Conservation (phyloP, 371 early-diverging fungal species). For the Mortierella sp. region DNA sequence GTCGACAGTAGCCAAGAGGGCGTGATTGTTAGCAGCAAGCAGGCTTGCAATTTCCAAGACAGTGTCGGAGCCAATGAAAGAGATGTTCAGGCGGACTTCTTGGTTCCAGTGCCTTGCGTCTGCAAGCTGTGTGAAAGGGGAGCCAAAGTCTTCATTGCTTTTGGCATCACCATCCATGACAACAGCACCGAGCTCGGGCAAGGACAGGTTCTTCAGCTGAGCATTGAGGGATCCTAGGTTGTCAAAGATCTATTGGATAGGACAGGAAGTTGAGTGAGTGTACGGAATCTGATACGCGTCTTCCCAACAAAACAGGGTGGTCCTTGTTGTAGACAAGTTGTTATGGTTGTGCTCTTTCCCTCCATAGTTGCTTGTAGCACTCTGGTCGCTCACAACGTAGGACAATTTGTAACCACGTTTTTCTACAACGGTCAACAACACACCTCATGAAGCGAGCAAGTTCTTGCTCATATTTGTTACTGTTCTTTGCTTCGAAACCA, state of each 20-base stretch:
- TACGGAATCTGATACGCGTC: no score
- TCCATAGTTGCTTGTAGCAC: no score
- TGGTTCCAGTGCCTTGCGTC: slow-evolving; percentile 41
- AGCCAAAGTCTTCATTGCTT: slow-evolving; percentile 41
- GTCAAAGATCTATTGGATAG: slow-evolving; percentile 36
- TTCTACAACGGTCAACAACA: no score
- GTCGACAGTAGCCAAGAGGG: slow-evolving; percentile 32
- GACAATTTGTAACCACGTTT: no score
- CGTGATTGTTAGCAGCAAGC: slow-evolving; percentile 12
- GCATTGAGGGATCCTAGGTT: slow-evolving; percentile 16
- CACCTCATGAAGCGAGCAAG: no score
- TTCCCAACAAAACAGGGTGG: no score
- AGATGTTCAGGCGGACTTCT: slow-evolving; percentile 33
- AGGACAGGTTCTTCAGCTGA: slow-evolving; percentile 20
- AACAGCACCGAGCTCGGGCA: slow-evolving; percentile 41
- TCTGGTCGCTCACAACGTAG: no score
- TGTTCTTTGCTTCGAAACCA: no score
- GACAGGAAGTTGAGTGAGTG: no score
- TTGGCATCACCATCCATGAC: slow-evolving; percentile 46
- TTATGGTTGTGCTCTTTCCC: no score
- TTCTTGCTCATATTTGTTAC: no score
- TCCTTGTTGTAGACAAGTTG: no score
- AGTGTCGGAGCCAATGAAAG: slow-evolving; percentile 30
- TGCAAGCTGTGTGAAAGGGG: slow-evolving; percentile 45
- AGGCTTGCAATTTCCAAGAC: slow-evolving; percentile 4